A percentile compares a stretch with the other conserved stretches of the same genome.
These are phyloP conservation scores for Entophlyctis luteolus DNA, from an alignment of 192 early-diverging fungal species.

Conservation along the genomic window DNA sequence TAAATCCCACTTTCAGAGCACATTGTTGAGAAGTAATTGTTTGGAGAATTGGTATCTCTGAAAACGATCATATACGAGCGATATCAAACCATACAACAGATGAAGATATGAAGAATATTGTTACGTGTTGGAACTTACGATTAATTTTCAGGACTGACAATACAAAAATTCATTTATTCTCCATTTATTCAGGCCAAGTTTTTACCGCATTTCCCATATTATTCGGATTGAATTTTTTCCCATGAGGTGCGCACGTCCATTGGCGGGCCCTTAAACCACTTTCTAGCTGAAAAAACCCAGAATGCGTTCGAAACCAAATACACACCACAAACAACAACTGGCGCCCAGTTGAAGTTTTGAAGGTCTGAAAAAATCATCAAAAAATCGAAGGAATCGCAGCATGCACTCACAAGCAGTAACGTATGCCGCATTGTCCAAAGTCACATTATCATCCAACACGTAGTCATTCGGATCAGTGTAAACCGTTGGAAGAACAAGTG, in stretches of 20 bases:
- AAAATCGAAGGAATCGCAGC: not conserved
- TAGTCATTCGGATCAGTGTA: constrained; percentile 6
- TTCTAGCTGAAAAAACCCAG: constrained; percentile 3
- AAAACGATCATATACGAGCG: constrained; percentile 1
- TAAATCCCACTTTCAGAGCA: no score
- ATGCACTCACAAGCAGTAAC: constrained; percentile 9
- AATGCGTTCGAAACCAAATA: constrained; percentile 5
- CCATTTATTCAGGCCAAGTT: no score
- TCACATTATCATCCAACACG: not conserved
- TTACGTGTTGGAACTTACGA: not conserved
- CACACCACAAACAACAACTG: constrained; percentile 14
- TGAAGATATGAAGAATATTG: constrained; percentile 1
- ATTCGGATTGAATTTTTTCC: no score
- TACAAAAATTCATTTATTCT: no score
- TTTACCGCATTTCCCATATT: no score
- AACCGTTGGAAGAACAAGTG: constrained; percentile 18
- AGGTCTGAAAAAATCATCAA: not conserved
- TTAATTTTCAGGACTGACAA: constrained; percentile 3
- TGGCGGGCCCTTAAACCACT: constrained; percentile 26
- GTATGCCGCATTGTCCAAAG: constrained; percentile 12
- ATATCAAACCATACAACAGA: not conserved
- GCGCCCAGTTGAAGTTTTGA: constrained; percentile 26
- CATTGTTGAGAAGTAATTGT: no score
- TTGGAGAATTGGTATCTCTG: no score
- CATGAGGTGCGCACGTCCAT: constrained; percentile 12